Evolutionary conservation across 495 filamentous ascomycete genomes (phyloP).

Genomic region (Schizothecium vesticola): DNA sequence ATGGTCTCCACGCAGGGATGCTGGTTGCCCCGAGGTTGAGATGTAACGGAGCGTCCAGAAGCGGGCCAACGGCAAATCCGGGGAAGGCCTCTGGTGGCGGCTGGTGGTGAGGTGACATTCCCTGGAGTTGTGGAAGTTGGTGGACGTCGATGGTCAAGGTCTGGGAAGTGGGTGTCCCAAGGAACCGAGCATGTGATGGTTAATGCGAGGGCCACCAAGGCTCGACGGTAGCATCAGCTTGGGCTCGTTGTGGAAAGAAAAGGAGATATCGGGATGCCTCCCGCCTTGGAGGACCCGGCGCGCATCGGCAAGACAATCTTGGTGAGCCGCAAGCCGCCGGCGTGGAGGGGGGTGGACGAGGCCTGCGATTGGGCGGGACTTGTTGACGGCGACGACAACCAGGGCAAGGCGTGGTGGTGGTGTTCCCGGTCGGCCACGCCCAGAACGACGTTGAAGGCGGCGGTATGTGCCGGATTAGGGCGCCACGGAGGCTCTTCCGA

Average conservation of each 20-base stretch:
- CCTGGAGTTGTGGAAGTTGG: not conserved
- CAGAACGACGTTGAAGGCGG: not conserved
- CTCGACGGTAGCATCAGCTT: slow-evolving; percentile 13
- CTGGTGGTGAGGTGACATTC: not conserved
- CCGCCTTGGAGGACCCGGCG: slow-evolving; percentile 17
- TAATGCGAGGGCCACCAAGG: slow-evolving; percentile 1
- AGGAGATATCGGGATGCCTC: slow-evolving; percentile 16
- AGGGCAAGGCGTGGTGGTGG: not conserved
- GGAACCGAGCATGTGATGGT: not conserved
- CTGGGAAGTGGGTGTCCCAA: not conserved
- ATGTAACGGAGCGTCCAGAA: slow-evolving; percentile 7
- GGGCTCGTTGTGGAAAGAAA: not conserved
- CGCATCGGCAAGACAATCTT: slow-evolving; percentile 7
- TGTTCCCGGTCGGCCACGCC: slow-evolving; percentile 8
- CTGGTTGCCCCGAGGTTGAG: slow-evolving; percentile 9
- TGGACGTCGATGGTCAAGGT: not conserved
- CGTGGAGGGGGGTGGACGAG: not conserved
- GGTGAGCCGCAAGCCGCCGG: slow-evolving; percentile 10
- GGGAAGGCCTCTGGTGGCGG: not conserved
- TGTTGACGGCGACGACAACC: not conserved
- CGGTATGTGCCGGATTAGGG: slow-evolving; percentile 5
- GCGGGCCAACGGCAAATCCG: slow-evolving; percentile 5
- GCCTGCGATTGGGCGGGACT: slow-evolving; percentile 7
- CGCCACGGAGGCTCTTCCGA: slow-evolving; percentile 15
- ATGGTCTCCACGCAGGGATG: not conserved